Evolutionary conservation across 495 filamentous ascomycete species (phyloP).

Genomic region (Aspergillus incahuasiensis): DNA sequence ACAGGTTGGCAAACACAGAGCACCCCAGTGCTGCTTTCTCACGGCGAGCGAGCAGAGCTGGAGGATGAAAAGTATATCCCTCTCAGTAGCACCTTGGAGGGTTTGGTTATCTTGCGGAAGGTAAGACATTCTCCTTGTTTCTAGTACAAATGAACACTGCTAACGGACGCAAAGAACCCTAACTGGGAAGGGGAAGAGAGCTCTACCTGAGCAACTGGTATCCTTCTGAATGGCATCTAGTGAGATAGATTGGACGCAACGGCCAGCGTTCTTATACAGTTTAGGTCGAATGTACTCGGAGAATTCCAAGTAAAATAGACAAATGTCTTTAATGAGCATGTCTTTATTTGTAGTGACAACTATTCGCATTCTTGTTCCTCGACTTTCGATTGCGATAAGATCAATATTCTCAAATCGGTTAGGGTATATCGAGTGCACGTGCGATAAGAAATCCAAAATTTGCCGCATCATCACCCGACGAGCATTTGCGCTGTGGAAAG

Average conservation of each 20-base stretch:
- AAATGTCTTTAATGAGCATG: background rate
- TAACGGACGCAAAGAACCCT: constrained; percentile 45
- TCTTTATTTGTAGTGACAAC: background rate
- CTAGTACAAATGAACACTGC: background rate
- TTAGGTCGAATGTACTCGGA: constrained; percentile 41
- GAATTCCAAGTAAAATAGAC: constrained; percentile 25
- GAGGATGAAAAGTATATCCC: constrained; percentile 97
- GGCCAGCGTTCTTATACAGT: constrained; percentile 23
- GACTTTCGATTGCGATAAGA: background rate
- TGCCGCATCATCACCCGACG: constrained; percentile 2
- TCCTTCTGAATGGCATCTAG: constrained; percentile 19
- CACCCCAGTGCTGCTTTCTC: constrained; percentile 86
- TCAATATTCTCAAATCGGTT: constrained; percentile 25
- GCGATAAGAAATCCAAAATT: constrained; percentile 29
- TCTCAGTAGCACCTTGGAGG: constrained; percentile 85
- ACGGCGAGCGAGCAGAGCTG: constrained; percentile 92
- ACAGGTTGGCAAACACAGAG: constrained; percentile 99
- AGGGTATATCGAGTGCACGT: constrained; percentile 46
- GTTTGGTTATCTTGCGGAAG: constrained; percentile 94
- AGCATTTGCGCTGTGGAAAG: background rate
- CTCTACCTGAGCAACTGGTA: constrained; percentile 30
- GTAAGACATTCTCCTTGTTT: constrained; percentile 45
- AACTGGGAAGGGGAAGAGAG: constrained; percentile 41
- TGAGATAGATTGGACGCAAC: constrained; percentile 17
- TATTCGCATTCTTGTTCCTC: background rate